Evolutionary conservation across 345 rosid species (phyloP).

Genomic region (Pistacia vera): DNA sequence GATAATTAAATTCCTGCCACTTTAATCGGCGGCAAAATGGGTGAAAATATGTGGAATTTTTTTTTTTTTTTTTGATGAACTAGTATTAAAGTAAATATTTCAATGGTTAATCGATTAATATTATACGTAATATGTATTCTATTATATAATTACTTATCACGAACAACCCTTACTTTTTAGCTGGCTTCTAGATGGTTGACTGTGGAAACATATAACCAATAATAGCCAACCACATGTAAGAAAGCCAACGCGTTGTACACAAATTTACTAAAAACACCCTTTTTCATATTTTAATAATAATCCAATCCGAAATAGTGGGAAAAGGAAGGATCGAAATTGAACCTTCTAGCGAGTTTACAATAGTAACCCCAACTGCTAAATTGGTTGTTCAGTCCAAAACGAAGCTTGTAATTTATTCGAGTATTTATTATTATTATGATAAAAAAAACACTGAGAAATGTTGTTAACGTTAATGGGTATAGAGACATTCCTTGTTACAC

Average conservation of each 20-base stretch:
- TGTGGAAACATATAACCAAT: not conserved
- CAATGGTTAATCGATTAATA: too few species aligned
- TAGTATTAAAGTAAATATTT: too few species aligned
- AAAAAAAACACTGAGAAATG: too few species aligned
- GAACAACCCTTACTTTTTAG: not conserved
- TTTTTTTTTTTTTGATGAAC: too few species aligned
- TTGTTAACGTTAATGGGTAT: too few species aligned
- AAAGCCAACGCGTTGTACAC: not conserved
- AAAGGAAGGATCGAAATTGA: not conserved
- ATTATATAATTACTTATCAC: not conserved
- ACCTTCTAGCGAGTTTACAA: not conserved
- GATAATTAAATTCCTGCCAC: conserved; percentile 2
- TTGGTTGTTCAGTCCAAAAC: too few species aligned
- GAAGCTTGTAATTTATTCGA: too few species aligned
- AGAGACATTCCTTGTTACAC: too few species aligned
- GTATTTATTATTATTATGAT: too few species aligned
- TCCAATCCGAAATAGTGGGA: conserved; percentile 8
- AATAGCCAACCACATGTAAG: not conserved
- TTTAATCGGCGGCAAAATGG: not conserved
- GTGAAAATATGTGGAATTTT: too few species aligned
- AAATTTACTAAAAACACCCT: conserved; percentile 10
- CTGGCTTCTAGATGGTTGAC: conserved; percentile 7
- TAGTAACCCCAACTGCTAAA: not conserved
- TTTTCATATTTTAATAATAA: not conserved
- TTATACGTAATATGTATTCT: too few species aligned